A percentile compares a stretch with the other conserved stretches of the same genome.
Conservation (phyloP, 2,329 filamentous ascomycete species). For the Teratosphaeria nubilosa region DNA sequence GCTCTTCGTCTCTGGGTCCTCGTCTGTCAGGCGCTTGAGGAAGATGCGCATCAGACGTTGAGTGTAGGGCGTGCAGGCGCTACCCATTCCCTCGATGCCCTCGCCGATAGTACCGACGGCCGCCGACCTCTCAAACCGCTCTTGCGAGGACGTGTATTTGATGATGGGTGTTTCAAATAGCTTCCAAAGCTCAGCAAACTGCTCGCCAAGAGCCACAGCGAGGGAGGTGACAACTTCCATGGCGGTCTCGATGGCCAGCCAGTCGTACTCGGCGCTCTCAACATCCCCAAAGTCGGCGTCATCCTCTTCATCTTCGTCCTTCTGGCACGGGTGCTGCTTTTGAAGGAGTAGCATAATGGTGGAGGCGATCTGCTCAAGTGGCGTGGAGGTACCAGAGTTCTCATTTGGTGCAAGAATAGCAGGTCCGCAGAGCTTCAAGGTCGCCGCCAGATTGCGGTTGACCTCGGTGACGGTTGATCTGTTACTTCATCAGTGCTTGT, state of each 20-base stretch:
- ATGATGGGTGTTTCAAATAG: conserved; percentile 87
- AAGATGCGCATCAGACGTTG: conserved; percentile 65
- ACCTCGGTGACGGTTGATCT: conserved; percentile 88
- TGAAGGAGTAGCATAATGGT: conserved; percentile 71
- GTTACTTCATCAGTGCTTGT: conserved; percentile 28
- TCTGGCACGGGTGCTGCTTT: conserved; percentile 85
- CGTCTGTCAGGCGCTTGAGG: conserved; percentile 76
- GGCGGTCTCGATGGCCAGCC: conserved; percentile 90
- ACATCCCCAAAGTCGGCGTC: conserved; percentile 58
- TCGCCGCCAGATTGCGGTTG: conserved; percentile 84
- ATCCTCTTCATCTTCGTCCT: conserved; percentile 74
- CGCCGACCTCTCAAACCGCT: conserved; percentile 78
- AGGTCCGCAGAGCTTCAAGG: conserved; percentile 82
- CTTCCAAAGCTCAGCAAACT: conserved; percentile 86
- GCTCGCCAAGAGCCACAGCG: conserved; percentile 66
- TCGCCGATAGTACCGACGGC: conserved; percentile 89
- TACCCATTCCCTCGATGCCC: conserved; percentile 74
- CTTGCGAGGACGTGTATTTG: conserved; percentile 76
- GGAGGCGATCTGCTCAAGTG: conserved; percentile 54
- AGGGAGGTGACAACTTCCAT: conserved; percentile 83
- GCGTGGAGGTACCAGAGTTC: conserved; percentile 42
- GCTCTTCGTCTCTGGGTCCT: conserved; percentile 84
- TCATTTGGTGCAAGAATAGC: conserved; percentile 60
- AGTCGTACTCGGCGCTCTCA: conserved; percentile 91
- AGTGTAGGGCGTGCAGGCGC: conserved; percentile 73